Evolutionary conservation across 2,329 filamentous ascomycete genomes (phyloP), one percentile per base, ranked within the genome.

Genomic region (Claviceps sp.): DNA sequence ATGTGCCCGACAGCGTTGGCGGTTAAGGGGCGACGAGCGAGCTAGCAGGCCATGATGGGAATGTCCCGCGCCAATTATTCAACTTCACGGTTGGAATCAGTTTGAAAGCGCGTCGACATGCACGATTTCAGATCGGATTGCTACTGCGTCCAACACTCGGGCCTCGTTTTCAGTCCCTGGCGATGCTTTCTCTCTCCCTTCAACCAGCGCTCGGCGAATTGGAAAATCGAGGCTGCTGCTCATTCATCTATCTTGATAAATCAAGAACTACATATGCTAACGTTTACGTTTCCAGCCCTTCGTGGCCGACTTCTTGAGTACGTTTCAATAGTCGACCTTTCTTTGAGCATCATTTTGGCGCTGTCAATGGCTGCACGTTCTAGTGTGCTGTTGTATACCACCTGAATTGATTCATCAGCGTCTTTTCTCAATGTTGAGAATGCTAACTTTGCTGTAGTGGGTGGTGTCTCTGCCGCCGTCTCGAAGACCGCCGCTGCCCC

Each of bases 401-500:
- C 24, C 10, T 39, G 8, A 34, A n/a, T 37, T 22, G 37, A 42
- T 45, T 55, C 16, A 53, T 34, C 50, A 48, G 43, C 51, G 14
- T 47, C 51, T 54, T 44, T 34, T 41, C 11, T 40, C 45, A 48
- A 30, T n/a, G 24, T 17, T n/a, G 34, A 41, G 6, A 34, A 19
- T 46, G 54, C 58, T 61, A 48, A 62, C 55, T 6, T 50, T 11
- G 43, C 10, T 65, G 69, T 65, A 95, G 89, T 98, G 93, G 93
- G 93, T 86, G 93, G 93, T 96, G 86, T 98, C 66, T 96, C 93
- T 71, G 93, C 93, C 76, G 93, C 93, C 76, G 90, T 98, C 85
- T 98, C 93, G 73, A 98, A 98, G 89, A 98, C 93, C 65, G 93
- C 93, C 70, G 93, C 93, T 72, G 93, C 93, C 78, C 93, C 93